phyloP scores from a whole-genome alignment of 2,329 filamentous ascomycete genomes.

The Amauroascus niger region DNA sequence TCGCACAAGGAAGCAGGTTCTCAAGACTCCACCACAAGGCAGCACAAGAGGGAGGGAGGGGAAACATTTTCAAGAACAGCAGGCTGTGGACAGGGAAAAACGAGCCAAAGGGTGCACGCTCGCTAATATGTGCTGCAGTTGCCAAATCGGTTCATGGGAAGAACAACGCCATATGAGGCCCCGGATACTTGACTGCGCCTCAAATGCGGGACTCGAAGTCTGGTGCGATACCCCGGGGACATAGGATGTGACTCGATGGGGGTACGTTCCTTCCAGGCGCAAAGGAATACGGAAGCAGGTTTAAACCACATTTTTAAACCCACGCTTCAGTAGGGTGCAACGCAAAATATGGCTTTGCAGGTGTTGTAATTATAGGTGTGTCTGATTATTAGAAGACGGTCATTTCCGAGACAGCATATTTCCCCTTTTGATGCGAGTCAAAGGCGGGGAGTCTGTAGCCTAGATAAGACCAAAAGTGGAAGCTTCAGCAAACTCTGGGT shows the following conservation, averaged over 20 bases:
- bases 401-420: background rate
- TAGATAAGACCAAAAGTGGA: too few relatives aligned
- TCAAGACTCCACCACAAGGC: background rate
- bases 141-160: background rate
- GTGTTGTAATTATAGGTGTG: background rate
- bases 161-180: background rate
- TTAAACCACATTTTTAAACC: background rate
- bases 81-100: background rate
- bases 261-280: background rate
- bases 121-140: background rate
- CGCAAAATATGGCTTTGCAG: background rate
- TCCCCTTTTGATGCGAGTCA: too few relatives aligned
- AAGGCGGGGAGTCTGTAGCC: too few relatives aligned
- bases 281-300: background rate
- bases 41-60: background rate
- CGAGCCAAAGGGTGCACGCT: background rate
- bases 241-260: background rate
- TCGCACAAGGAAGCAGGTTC: background rate
- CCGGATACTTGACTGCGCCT: background rate
- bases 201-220: background rate
- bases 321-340: background rate
- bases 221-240: background rate
- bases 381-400: background rate
- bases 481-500: too few relatives aligned
- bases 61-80: background rate